phyloP scores from a whole-genome alignment of 2,329 filamentous ascomycete genomes.

The Colletotrichum sp. region DNA sequence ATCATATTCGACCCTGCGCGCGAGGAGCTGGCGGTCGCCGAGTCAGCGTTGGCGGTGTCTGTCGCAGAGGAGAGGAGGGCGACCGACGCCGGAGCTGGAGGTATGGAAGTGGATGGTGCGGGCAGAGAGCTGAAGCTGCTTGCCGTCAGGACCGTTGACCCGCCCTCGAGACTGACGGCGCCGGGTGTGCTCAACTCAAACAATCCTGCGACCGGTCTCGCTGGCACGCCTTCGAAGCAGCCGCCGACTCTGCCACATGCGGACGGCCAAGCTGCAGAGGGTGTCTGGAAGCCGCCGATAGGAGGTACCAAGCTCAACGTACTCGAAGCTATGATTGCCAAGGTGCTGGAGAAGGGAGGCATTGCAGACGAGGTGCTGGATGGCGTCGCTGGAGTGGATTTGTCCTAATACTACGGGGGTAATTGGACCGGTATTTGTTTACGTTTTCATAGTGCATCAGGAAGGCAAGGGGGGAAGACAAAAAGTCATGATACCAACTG shows the following conservation, averaged over 20 bases:
- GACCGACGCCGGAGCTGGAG: constrained; percentile 27
- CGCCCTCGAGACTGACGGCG: constrained; percentile 74
- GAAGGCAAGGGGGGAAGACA: not conserved
- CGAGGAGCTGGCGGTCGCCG: constrained; percentile 93
- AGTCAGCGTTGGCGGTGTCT: constrained; percentile 86
- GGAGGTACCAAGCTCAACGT: constrained; percentile 82
- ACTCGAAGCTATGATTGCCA: constrained; percentile 76
- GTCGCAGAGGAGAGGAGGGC: constrained; percentile 57
- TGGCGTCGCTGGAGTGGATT: constrained; percentile 78
- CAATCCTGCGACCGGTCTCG: constrained; percentile 58
- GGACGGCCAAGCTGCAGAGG: constrained; percentile 65
- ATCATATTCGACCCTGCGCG: constrained; percentile 92
- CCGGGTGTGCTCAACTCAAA: constrained; percentile 71
- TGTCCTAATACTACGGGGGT: constrained; percentile 47
- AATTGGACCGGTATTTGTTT: not conserved
- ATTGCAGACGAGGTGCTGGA: constrained; percentile 87
- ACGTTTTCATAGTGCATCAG: not conserved
- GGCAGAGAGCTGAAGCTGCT: constrained; percentile 62
- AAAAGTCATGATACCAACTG: constrained; percentile 17
- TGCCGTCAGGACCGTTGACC: constrained; percentile 75
- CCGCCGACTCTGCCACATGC: constrained; percentile 45
- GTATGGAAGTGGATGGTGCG: constrained; percentile 47
- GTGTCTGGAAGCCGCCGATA: constrained; percentile 85
- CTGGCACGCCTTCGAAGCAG: constrained; percentile 36
- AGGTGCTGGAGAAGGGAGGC: constrained; percentile 77